Base-by-base conservation (phyloP, 2,329 filamentous ascomycete genomes). In the Neopestalotiopsis sp. region DNA sequence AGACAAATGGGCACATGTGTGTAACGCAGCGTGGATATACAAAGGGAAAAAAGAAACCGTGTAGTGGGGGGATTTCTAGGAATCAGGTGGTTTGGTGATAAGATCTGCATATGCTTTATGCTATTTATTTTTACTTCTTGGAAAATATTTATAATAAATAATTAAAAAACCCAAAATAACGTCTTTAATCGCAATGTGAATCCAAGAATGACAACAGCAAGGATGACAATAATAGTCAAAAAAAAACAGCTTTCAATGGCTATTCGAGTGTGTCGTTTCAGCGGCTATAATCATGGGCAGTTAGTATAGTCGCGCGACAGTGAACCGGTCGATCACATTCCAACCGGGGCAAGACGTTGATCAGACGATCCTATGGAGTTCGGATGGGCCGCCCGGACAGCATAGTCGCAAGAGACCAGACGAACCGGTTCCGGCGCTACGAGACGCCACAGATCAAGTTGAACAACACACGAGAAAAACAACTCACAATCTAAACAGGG, bases 111-210 rank as follows among this genome's bases (percentile, higher is more conserved):
- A 49, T n/a, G 45, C n/a, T 52, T 52, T 52, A 52, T 52, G 45
- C 20, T 17, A 52, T 10, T 52, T 52, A n/a, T 52, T 52, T 52
- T n/a, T 49, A 49, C 20, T 52, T 52, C 45, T 52, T 52, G n/a
- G 45, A 52, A 52, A 52, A 52, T n/a, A 52, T 52, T 52, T 52
- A 52, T 52, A 52, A 52, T 52, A 52, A 52, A 52, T 52, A 52
- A 52, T 52, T 52, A 52, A 52, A 52, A 52, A 52, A 52, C 45
- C 45, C 45, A 52, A 24, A 24, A 52, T n/a, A 17, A 9, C 17
- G 9, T 17, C 6, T 9, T 9, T 12, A 9, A 9, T 24, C 17
- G 17, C 17, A 6, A 52, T 52, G 45, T 52, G 5, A 20, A n/a
- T 52, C 14, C 45, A 5, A 10, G 9, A 52, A n/a, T n/a, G 17